Evolutionary conservation across 2,329 filamentous ascomycete species (phyloP), one percentile per base, ranked within the genome.

Genomic region (Aspergillus neoniger): DNA sequence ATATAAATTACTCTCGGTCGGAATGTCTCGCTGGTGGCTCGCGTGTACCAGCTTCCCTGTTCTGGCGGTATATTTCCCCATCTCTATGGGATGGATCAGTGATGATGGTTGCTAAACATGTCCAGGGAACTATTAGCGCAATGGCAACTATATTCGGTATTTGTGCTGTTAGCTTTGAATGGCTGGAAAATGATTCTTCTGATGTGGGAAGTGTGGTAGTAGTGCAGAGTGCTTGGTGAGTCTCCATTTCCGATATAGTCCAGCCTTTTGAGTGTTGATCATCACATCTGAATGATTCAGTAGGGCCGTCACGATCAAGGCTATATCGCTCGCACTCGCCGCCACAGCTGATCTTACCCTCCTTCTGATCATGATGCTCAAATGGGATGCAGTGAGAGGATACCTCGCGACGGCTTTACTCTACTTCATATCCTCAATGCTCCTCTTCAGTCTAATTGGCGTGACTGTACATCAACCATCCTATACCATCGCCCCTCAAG

Each of bases 1-100:
- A 5, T 32, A 14, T 12, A 36, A 36, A 14, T 2, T 15, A 15
- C 32, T 32, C 32, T 32, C 32, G 32, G 10, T 32, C 47, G 17
- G 8, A 30, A 50, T 50, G 47, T 50, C 25, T 50, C 25, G 47
- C 4, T 59, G 49, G 49, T 53, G 39, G 38, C 38, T 50, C n/a
- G 39, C 44, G 32, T 36, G 55, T 32, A 54, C 50, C 19, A 55
- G 60, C 41, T 63, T 55, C 23, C 43, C 55, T 10, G 30, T 23
- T 8, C 12, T 50, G 41, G 44, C 43, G 43, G 55, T 57, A 47
- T 19, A 47, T 19, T 25, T 57, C 9, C 15, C 10, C 17, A 2
- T 47, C 7, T 23, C n/a, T 5, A 36, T 5, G 15, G 5, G 5
- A 21, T 15, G 5, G 17, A 21, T 15, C 8, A 17, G 12, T 2